Evolutionary conservation across 73 alveolate species (phyloP).

Genomic region (Urostyla sp.): DNA sequence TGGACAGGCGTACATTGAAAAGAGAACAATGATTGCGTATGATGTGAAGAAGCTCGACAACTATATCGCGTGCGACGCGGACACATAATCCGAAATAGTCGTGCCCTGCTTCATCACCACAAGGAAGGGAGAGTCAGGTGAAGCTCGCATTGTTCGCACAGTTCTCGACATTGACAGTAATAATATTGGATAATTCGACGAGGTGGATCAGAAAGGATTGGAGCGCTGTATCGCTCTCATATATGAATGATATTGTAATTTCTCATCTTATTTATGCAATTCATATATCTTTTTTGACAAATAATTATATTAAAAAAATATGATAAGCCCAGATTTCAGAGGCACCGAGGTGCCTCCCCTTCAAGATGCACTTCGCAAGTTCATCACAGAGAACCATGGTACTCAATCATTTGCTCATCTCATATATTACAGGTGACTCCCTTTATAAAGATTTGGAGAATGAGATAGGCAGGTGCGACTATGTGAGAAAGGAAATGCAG

Average conservation of each 20-base stretch:
- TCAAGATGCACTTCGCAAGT: not conserved
- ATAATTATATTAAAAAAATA: no score
- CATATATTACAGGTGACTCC: slow-evolving; percentile 11
- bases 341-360: slow-evolving; percentile 15
- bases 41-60: slow-evolving; percentile 51
- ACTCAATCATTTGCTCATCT: not conserved
- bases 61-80: slow-evolving; percentile 64
- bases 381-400: slow-evolving; percentile 36
- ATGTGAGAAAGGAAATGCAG: slow-evolving; percentile 11
- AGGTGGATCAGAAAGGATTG: slow-evolving; percentile 43
- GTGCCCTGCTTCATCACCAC: slow-evolving; percentile 42
- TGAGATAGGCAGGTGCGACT: slow-evolving; percentile 4
- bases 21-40: slow-evolving; percentile 21
- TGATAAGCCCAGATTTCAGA: slow-evolving; percentile 51
- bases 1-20: slow-evolving; percentile 32
- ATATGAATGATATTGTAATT: slow-evolving; percentile 17
- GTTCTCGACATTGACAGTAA: slow-evolving; percentile 55
- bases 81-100: slow-evolving; percentile 51
- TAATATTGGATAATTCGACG: slow-evolving; percentile 47
- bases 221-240: not conserved
- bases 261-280: no score
- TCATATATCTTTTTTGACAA: no score
- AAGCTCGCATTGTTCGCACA: slow-evolving; percentile 9
- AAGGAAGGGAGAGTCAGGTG: not conserved
- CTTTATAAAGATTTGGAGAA: slow-evolving; percentile 35